Base-by-base conservation (phyloP, 768 basidiomycete species). In the Boletellus ananas region DNA sequence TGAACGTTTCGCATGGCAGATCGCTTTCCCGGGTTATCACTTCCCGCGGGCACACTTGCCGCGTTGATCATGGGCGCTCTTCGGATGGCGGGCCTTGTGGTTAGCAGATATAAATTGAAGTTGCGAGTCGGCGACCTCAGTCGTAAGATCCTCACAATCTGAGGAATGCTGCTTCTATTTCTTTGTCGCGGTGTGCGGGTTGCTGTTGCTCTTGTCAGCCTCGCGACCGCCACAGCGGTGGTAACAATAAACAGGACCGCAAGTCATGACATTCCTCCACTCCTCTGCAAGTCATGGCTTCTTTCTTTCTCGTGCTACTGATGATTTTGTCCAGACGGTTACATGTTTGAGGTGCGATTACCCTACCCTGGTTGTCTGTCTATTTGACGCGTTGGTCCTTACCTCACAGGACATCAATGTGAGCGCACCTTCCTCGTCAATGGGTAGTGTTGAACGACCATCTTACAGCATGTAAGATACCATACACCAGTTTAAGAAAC, bases 351-450 rank as follows among this genome's bases (percentile, higher is more conserved):
- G 72, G 81, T 76, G 56, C 42, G 63, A 41, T 25, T 37, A 36
- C 41, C 35, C 36, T 9, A 33, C 35, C 35, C 31, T 6, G 14
- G 43, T 31, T 12, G 35, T 6, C 6, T 34, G 7, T 17, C 13
- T 38, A 36, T 37, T 35, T 45, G 25, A 52, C 31, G 38, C 13
- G 10, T 34, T 41, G 27, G 9, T 27, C 38, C 16, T 43, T 44
- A 25, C 36, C 37, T n/a, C n/a, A 13, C 50, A 83, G 79, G 83
- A 85, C 61, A 84, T 84, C 46, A 85, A 77, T 57, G 83, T 82
- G 52, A 67, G 80, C 72, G 13, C 43, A 33, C 17, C 31, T 27
- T 35, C 17, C 10, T 27, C 52, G 17, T 25, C 38, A 34, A 43
- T 29, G 2, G 16, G 13, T 8, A 39, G 12, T 20, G 35, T 20